Percentiles rank a stretch among this genome's conserved stretches.
Conservation (phyloP, 176 grass and related monocot genomes). For the Elaeis guineensis region DNA sequence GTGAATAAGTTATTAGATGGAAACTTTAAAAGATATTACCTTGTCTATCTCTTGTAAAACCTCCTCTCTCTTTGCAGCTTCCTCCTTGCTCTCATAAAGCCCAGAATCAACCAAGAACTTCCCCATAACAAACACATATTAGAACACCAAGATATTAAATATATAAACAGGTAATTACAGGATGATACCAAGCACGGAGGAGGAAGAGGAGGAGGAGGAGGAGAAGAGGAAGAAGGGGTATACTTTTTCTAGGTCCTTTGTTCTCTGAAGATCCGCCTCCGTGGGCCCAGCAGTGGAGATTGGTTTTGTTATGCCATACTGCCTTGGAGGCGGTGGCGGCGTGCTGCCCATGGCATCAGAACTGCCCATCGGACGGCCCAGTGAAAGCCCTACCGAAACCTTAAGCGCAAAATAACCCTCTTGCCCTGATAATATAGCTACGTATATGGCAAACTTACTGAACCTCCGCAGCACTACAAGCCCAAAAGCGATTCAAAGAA, state of each 20-base stretch:
- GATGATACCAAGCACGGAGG: neutral
- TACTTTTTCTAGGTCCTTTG: slow-evolving; percentile 55
- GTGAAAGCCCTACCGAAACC: too few relatives aligned
- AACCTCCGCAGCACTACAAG: too few relatives aligned
- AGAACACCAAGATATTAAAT: too few relatives aligned
- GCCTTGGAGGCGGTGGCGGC: slow-evolving; percentile 24
- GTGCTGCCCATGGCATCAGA: slow-evolving; percentile 16
- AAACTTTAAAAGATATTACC: slow-evolving; percentile 22
- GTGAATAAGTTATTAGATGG: too few relatives aligned
- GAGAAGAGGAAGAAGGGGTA: neutral
- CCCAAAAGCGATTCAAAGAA: too few relatives aligned
- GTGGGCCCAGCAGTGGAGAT: slow-evolving; percentile 53
- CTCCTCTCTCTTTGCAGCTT: slow-evolving; percentile 50
- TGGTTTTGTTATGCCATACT: slow-evolving; percentile 65
- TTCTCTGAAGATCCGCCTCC: slow-evolving; percentile 54
- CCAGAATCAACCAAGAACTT: slow-evolving; percentile 63
- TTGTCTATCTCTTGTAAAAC: slow-evolving; percentile 70
- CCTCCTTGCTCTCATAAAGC: slow-evolving; percentile 56
- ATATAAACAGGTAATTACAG: neutral
- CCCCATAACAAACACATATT: too few relatives aligned
- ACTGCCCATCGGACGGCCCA: slow-evolving; percentile 24
- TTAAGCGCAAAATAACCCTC: too few relatives aligned
- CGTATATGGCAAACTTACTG: too few relatives aligned
- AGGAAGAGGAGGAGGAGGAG: too few relatives aligned
- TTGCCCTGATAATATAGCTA: too few relatives aligned